Evolutionary conservation across 345 rosid species (phyloP).

Genomic region (Ceriops tagal): DNA sequence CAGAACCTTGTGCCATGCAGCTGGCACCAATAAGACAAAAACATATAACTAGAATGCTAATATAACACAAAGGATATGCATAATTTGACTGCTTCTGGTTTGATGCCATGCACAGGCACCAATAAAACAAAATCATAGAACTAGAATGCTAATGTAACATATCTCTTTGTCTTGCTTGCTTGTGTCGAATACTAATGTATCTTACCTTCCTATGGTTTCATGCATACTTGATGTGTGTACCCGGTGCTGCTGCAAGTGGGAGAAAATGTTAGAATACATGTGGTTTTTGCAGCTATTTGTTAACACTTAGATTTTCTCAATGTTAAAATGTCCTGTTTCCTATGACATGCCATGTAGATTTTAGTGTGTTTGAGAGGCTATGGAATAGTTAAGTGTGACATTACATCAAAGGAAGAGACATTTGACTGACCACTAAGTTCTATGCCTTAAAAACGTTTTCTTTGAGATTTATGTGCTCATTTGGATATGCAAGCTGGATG

Average conservation of each 20-base stretch:
- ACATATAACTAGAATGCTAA: too few relatives aligned
- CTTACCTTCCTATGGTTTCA: too few relatives aligned
- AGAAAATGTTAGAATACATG: background rate
- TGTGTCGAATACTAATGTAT: too few relatives aligned
- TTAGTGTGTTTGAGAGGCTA: conserved; percentile 5
- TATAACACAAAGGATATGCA: background rate
- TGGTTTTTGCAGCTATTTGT: too few relatives aligned
- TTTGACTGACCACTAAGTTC: background rate
- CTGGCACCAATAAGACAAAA: too few relatives aligned
- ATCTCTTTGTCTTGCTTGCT: background rate
- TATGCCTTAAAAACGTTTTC: background rate
- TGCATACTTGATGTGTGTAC: background rate
- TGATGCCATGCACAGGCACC: background rate
- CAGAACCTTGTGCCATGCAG: too few relatives aligned
- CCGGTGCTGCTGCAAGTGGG: background rate
- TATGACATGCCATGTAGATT: background rate
- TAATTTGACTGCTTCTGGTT: background rate
- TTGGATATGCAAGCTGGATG: background rate
- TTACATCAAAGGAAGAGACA: too few relatives aligned
- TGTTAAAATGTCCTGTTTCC: background rate
- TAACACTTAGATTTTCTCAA: too few relatives aligned
- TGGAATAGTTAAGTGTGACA: background rate
- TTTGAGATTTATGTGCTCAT: background rate
- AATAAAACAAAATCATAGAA: background rate
- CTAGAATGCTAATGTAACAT: background rate